A percentile compares a stretch with the other conserved stretches of the same genome.
phyloP scores from a whole-genome alignment of 139 green algal genomes.

The Coelastrella sp. region DNA sequence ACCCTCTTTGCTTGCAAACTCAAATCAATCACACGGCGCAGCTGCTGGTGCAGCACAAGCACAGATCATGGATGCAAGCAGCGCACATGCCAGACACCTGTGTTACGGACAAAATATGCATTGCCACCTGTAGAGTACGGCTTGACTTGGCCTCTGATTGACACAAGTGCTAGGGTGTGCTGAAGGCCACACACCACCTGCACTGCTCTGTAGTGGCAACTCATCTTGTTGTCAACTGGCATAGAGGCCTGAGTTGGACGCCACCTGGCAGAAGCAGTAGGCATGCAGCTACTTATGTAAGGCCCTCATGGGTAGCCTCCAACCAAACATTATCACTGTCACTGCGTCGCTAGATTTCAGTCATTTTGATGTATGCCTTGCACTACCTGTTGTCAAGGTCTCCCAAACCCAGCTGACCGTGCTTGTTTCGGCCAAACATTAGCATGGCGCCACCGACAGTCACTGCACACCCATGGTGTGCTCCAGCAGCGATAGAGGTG shows the following conservation, averaged over 20 bases:
- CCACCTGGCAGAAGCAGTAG: too few relatives aligned
- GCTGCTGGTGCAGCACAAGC: too few relatives aligned
- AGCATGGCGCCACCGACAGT: slow-evolving; percentile 78
- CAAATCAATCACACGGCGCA: too few relatives aligned
- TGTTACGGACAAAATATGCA: background rate
- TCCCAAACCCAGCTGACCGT: slow-evolving; percentile 54
- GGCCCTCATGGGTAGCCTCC: too few relatives aligned
- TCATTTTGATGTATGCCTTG: too few relatives aligned
- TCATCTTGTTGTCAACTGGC: background rate
- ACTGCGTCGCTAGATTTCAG: too few relatives aligned
- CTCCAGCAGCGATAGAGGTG: slow-evolving; percentile 80
- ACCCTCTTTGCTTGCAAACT: too few relatives aligned
- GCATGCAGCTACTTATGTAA: too few relatives aligned
- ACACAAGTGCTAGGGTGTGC: slow-evolving; percentile 73
- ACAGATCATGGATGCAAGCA: background rate
- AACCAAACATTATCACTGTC: too few relatives aligned
- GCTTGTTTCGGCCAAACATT: slow-evolving; percentile 77
- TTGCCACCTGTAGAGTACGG: slow-evolving; percentile 57
- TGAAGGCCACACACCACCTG: slow-evolving; percentile 71
- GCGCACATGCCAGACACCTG: background rate
- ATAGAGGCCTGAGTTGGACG: slow-evolving; percentile 19
- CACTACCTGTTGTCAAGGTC: slow-evolving; percentile 29
- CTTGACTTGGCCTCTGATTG: slow-evolving; percentile 59
- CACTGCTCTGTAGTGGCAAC: slow-evolving; percentile 43
- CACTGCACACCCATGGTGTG: slow-evolving; percentile 78